phyloP scores from a whole-genome alignment of 176 grass and related monocot genomes.

The Lolium perenne region DNA sequence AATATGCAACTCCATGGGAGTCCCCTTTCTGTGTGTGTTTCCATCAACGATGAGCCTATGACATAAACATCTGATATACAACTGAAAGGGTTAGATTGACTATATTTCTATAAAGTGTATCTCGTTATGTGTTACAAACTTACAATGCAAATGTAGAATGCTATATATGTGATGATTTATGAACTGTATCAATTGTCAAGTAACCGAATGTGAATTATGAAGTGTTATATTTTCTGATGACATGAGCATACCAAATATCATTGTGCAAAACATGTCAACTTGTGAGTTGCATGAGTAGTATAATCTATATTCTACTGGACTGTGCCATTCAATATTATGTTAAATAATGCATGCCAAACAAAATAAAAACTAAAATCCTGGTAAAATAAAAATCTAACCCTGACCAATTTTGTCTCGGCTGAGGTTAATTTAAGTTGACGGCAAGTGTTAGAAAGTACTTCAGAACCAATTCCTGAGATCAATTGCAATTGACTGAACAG shows the following conservation, averaged over 20 bases:
- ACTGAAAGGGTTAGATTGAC: not conserved
- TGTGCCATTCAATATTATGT: not conserved
- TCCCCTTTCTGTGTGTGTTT: not conserved
- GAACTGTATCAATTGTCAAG: not conserved
- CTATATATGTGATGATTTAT: not conserved
- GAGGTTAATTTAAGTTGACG: not conserved
- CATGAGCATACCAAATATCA: not conserved
- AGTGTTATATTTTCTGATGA: conserved; percentile 25
- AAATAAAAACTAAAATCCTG: not conserved
- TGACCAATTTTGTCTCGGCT: not conserved
- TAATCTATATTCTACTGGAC: not conserved
- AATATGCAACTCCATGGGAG: not conserved
- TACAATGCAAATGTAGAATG: conserved; percentile 14
- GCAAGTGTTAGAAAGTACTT: not conserved
- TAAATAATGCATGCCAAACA: not conserved
- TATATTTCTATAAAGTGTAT: not conserved
- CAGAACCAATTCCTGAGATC: not conserved
- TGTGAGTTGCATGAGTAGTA: not conserved
- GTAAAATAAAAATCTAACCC: not conserved
- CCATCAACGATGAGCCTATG: not conserved
- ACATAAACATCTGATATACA: conserved; percentile 13
- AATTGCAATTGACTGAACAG: not conserved
- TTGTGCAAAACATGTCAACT: conserved; percentile 7
- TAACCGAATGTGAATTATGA: conserved; percentile 10
- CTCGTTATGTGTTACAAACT: not conserved